Percentiles rank a stretch among this genome's conserved stretches.
Evolutionary conservation across 768 basidiomycete species (phyloP).

Genomic region (Termitomyces eurrhizus): DNA sequence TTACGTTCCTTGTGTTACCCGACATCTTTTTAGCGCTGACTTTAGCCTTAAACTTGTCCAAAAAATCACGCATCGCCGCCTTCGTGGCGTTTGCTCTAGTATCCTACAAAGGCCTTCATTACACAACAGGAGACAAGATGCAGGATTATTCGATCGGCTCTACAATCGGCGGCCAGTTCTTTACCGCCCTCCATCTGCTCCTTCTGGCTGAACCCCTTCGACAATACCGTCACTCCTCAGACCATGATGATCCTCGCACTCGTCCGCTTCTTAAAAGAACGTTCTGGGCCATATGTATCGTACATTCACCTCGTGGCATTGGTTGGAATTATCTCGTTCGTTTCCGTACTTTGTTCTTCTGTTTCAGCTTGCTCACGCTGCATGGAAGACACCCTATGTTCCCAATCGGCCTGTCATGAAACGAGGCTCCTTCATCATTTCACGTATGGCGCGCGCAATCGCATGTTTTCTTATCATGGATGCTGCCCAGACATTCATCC

Average conservation of each 20-base stretch:
- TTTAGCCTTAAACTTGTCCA: background rate
- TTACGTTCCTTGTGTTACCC: constrained; percentile 2
- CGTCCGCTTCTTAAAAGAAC: constrained; percentile 12
- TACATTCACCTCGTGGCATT: constrained; percentile 15
- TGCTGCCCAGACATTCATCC: constrained; percentile 17
- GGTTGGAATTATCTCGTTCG: constrained; percentile 19
- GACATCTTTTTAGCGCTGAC: background rate
- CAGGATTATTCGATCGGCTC: constrained; percentile 17
- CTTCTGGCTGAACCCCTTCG: constrained; percentile 14
- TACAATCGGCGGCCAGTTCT: constrained; percentile 13
- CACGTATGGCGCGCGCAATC: constrained; percentile 10
- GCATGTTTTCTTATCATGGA: constrained; percentile 16
- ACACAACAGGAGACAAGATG: constrained; percentile 15
- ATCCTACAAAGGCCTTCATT: constrained; percentile 2
- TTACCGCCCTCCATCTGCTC: constrained; percentile 17
- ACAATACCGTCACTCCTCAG: constrained; percentile 14
- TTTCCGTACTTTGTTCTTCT: background rate
- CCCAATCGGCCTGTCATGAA: background rate
- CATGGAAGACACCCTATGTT: background rate
- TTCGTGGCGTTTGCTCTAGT: constrained; percentile 3
- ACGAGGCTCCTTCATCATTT: constrained; percentile 10
- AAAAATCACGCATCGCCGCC: background rate
- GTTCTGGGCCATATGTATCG: constrained; percentile 15
- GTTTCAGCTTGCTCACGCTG: background rate
- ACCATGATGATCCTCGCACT: constrained; percentile 9